phyloP scores from a whole-genome alignment of 306 rosid species.

The Amphicarpaea edgeworthii region DNA sequence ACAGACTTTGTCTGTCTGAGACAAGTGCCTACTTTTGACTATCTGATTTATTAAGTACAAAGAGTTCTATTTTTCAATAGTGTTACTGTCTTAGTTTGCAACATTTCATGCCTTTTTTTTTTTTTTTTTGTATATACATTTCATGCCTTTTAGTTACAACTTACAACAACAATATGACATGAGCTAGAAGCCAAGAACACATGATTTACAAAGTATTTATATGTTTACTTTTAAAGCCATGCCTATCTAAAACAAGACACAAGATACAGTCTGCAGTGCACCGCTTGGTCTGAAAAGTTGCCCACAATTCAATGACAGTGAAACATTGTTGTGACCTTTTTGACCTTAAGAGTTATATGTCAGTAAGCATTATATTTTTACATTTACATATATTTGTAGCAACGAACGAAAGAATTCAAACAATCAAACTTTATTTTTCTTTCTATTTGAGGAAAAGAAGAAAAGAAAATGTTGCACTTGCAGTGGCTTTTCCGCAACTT shows the following conservation, averaged over 20 bases:
- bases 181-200: neutral
- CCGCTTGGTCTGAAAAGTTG: neutral
- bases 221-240: neutral
- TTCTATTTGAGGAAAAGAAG: neutral
- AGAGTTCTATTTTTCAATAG: neutral
- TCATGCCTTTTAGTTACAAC: conserved; percentile 4
- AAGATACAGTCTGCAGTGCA: neutral
- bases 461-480: neutral
- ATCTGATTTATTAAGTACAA: neutral
- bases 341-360: neutral
- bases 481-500: neutral
- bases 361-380: neutral
- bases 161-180: neutral
- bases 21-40: neutral
- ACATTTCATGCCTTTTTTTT: conserved; percentile 6
- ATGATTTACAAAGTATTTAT: neutral
- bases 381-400: neutral
- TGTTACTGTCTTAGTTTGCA: conserved; percentile 1
- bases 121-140: no score
- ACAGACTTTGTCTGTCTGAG: neutral
- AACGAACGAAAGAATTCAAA: neutral
- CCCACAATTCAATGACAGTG: neutral
- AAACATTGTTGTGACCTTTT: neutral
- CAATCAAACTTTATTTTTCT: neutral
- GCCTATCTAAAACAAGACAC: neutral